Base-by-base conservation (phyloP, 2,329 filamentous ascomycete genomes). In the Magnaporthiopsis rhizophila region DNA sequence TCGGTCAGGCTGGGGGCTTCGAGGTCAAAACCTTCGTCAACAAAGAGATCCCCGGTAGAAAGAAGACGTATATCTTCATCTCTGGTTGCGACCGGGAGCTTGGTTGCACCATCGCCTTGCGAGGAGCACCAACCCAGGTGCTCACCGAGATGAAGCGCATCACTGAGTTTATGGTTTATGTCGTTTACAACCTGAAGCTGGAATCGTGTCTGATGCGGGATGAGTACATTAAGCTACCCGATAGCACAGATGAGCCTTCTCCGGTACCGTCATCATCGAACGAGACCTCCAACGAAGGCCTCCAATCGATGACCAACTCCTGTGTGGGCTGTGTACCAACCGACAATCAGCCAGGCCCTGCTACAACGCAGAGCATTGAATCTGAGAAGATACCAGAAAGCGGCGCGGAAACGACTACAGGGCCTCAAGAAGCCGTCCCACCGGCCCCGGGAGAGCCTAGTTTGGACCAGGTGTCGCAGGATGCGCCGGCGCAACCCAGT, bases 121-220 rank as follows among this genome's bases (percentile, higher is more conserved):
- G 95, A 59, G 95, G 95, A 1, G 91, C 89, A 3, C 87, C 89
- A 65, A 88, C 87, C 36, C 79, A 85, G 61, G 81, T 87, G 0
- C 81, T 99, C 24, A 81, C 86, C 1, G 90, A 88, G 69, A 87
- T 99, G 75, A 99, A 99, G 77, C 86, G 87, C 63, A 95, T 99
- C 69, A 95, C 94, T 13, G 95, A 99, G 73, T 98, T 99, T 73
- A 97, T 99, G 94, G 90, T 96, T 53, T 99, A 98, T 70, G 96
- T 99, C 26, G 93, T 98, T 15, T 99, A 99, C 77, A 99, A 97
- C 71, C 81, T 99, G 63, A 97, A 96, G 73, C 83, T 99, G 18
- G 95, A 99, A 76, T 97, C 95, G 1, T 97, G 91, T 69, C 80
- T 99, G 59, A 91, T 99, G 84, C 86, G 91, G 63, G 95, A 99